Conservation (phyloP, 192 early-diverging fungal species). For the Powellomyces hirtus region DNA sequence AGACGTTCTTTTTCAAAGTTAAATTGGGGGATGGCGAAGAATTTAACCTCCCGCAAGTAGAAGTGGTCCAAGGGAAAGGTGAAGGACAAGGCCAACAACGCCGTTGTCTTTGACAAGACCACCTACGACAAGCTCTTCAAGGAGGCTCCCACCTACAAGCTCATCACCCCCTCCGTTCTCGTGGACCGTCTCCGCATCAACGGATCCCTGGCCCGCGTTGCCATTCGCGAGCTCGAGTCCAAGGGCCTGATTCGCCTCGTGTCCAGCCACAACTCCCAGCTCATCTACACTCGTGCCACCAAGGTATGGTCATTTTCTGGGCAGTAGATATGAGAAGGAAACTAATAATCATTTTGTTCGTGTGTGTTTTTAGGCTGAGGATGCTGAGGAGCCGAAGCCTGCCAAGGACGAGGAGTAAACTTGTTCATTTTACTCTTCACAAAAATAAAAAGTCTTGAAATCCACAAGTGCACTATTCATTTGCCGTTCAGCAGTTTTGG, state of each 20-base stretch:
- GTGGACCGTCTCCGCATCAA: slow-evolving; percentile 98
- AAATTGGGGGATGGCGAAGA: background rate
- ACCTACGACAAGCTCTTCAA: slow-evolving; percentile 99
- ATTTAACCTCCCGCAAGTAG: slow-evolving; percentile 45
- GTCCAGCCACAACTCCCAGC: slow-evolving; percentile 84
- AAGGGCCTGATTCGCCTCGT: slow-evolving; percentile 92
- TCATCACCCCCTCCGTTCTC: slow-evolving; percentile 97
- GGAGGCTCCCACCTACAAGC: slow-evolving; percentile 99
- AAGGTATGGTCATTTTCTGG: slow-evolving; percentile 35
- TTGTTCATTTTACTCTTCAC: background rate
- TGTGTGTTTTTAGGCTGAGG: background rate
- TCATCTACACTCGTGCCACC: slow-evolving; percentile 59
- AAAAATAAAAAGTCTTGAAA: no score
- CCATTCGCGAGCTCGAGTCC: slow-evolving; percentile 87
- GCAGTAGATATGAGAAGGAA: background rate
- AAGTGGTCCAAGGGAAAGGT: slow-evolving; percentile 99
- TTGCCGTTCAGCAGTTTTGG: no score
- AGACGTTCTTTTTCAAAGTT: background rate
- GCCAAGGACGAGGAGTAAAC: background rate
- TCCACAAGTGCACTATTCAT: no score
- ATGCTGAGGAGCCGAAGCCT: background rate
- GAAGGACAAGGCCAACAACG: slow-evolving; percentile 99
- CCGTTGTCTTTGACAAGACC: slow-evolving; percentile 93
- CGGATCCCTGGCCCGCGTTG: slow-evolving; percentile 93
- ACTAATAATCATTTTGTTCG: background rate